A percentile compares a stretch with the other conserved stretches of the same genome.
phyloP scores from a whole-genome alignment of 2,329 filamentous ascomycete genomes.

The Trichoderma sp. region DNA sequence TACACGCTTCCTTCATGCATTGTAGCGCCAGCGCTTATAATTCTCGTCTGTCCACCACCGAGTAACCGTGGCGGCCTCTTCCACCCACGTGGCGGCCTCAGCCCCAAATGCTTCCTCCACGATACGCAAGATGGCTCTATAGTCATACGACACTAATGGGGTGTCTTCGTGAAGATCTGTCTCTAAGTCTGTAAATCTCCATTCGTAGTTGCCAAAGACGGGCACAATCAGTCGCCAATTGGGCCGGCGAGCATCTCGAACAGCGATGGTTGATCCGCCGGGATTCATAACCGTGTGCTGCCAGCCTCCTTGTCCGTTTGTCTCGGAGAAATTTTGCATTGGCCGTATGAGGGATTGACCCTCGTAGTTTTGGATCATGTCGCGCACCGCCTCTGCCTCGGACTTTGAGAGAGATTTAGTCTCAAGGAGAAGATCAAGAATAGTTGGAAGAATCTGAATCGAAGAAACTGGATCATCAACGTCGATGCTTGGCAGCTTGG shows the following conservation, averaged over 20 bases:
- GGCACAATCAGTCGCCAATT: slow-evolving; percentile 33
- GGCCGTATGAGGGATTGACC: slow-evolving; percentile 40
- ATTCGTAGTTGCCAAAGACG: slow-evolving; percentile 34
- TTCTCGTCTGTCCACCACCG: slow-evolving; percentile 42
- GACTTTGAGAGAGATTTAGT: slow-evolving; percentile 36
- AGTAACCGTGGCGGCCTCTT: slow-evolving; percentile 38
- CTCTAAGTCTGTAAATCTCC: slow-evolving; percentile 36
- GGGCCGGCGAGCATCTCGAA: slow-evolving; percentile 29
- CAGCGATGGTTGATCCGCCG: slow-evolving; percentile 31
- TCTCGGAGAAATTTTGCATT: neutral
- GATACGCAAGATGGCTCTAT: slow-evolving; percentile 27
- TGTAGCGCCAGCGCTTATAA: slow-evolving; percentile 38
- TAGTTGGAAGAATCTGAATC: slow-evolving; percentile 39
- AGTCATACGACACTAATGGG: slow-evolving; percentile 14
- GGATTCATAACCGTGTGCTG: slow-evolving; percentile 34
- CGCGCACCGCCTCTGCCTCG: slow-evolving; percentile 32
- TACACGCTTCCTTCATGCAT: slow-evolving; percentile 5
- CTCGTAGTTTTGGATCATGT: slow-evolving; percentile 40
- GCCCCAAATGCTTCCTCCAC: slow-evolving; percentile 32
- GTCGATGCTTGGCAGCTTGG: slow-evolving; percentile 35
- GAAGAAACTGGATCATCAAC: slow-evolving; percentile 38
- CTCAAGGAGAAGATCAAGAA: slow-evolving; percentile 40
- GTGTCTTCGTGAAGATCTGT: slow-evolving; percentile 32
- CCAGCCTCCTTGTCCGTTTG: slow-evolving; percentile 28
- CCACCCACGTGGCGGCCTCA: slow-evolving; percentile 36